Base-by-base conservation (phyloP, 345 rosid species). In the Populus ilicifolia region DNA sequence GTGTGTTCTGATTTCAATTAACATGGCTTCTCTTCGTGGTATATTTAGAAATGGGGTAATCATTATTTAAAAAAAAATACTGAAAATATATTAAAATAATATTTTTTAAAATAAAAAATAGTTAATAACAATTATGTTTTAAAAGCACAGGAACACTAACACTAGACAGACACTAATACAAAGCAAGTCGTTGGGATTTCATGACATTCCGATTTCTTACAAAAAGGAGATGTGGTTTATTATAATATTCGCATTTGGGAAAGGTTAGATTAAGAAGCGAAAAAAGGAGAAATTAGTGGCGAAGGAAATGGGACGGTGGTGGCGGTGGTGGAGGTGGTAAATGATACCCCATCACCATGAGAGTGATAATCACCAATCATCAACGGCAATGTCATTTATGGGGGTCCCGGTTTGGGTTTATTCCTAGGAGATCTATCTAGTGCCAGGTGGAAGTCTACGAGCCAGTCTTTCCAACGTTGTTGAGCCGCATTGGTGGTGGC, bases 211-310 rank as follows among this genome's bases (percentile, higher is more conserved):
- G 29, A 72, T 67, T 67, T 27, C 21, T 16, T 33, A 27, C 39
- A 8, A 44, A 67, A 46, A 74, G 70, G 44, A 68, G 81, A 81
- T 54, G 70, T 68, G 64, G 70, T 68, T 78, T 62, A 68, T 74
- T 80, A 69, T 50, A 75, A 86, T 83, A 86, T 86, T 86, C 89
- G 83, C 82, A 70, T 81, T 72, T 46, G 62, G 74, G 80, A 75
- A 75, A 83, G 72, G 80, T 52, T 69, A 77, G 83, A 73, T n/a
- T 9, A 16, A 41, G 59, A 33, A 33, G 72, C 29, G 36, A n/a
- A 69, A 70, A 63, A 36, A 77, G 76, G 48, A 72, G 78, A 81
- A 82, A 84, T 43, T 79, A 75, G 82, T 76, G 87, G 90, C 74
- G 85, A 69, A 81, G 71, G 78, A 56, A 76, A 38, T 67, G 77